These are phyloP conservation scores for Cyamopsis tetragonoloba DNA, from an alignment of 306 rosid genomes.

Conservation along the genomic window DNA sequence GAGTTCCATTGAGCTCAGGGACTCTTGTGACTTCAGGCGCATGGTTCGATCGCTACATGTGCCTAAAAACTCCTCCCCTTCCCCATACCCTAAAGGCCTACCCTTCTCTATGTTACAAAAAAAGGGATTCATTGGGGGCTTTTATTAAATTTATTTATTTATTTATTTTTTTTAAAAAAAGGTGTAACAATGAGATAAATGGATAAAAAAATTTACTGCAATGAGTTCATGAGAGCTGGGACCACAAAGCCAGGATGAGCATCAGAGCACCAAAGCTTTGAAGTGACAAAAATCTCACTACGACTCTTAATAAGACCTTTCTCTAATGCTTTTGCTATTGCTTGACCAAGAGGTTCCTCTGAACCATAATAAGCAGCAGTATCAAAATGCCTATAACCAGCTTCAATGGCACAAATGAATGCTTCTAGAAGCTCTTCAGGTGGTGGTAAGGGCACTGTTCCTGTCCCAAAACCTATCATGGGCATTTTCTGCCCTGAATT, in stretches of 20 bases:
- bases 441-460: constrained; percentile 30
- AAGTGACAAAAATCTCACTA: constrained; percentile 46
- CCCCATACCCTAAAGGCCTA: too few species aligned
- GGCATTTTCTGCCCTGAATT: constrained; percentile 38
- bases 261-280: constrained; percentile 39
- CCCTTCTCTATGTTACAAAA: too few species aligned
- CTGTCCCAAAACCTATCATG: constrained; percentile 34
- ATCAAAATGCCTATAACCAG: constrained; percentile 45
- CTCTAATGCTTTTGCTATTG: constrained; percentile 19
- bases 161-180: background rate
- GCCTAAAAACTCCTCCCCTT: too few species aligned
- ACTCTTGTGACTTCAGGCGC: too few species aligned
- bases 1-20: too few species aligned
- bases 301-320: constrained; percentile 42
- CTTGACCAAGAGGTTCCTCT: constrained; percentile 37
- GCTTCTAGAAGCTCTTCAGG: constrained; percentile 11
- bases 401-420: constrained; percentile 21
- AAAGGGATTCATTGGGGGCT: too few species aligned
- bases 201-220: constrained; percentile 19
- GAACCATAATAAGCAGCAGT: constrained; percentile 45
- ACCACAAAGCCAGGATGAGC: constrained; percentile 45
- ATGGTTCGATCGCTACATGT: too few species aligned
- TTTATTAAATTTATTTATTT: too few species aligned
- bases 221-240: constrained; percentile 36
- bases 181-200: background rate